Conservation (phyloP, 2,329 filamentous ascomycete species). For the Hymenoscyphus fructigenus region DNA sequence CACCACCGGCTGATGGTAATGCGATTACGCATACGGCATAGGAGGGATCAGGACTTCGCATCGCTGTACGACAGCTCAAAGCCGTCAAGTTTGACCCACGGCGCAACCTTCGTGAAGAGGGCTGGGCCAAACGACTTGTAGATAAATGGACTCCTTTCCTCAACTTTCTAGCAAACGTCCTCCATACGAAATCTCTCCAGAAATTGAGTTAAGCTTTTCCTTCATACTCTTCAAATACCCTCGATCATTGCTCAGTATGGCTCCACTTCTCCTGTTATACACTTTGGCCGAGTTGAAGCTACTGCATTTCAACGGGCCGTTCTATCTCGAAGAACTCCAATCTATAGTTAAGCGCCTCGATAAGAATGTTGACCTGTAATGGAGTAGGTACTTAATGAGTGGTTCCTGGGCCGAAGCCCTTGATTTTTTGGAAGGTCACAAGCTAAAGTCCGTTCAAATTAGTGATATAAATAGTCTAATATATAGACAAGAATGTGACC, state of each 20-base stretch:
- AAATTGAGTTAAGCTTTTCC: background rate
- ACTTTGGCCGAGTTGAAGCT: background rate
- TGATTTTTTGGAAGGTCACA: background rate
- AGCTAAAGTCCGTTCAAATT: background rate
- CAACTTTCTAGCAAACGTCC: background rate
- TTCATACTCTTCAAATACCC: background rate
- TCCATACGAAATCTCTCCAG: background rate
- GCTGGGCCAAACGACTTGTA: background rate
- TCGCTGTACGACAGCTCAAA: background rate
- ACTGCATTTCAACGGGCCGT: background rate
- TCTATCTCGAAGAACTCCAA: background rate
- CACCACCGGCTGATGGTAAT: background rate
- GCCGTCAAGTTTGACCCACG: background rate
- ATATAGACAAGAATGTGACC: background rate
- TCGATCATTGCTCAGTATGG: background rate
- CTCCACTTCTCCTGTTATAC: background rate
- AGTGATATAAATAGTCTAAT: background rate
- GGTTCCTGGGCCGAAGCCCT: constrained; percentile 2
- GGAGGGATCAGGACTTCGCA: background rate
- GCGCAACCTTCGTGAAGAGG: background rate
- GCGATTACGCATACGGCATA: background rate
- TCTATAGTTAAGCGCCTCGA: background rate
- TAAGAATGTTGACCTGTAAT: background rate
- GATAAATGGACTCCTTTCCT: background rate
- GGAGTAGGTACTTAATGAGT: background rate